Evolutionary conservation across 2,329 filamentous ascomycete species (phyloP).

Genomic region (Bipolaris oryzae): DNA sequence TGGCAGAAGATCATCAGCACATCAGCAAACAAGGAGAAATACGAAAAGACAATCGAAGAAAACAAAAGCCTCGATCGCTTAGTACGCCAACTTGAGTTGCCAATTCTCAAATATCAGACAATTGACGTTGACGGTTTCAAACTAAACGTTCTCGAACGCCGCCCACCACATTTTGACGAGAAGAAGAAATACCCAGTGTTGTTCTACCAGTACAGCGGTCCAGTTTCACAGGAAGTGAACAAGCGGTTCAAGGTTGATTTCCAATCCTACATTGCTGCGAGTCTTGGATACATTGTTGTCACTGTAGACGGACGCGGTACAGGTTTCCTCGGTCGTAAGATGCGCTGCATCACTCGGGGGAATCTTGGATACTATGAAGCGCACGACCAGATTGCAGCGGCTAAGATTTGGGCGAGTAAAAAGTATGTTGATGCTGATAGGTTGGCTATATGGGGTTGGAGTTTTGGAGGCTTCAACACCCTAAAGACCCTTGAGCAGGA

Average conservation of each 20-base stretch:
- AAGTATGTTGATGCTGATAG: conserved; percentile 80
- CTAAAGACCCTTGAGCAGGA: conserved; percentile 94
- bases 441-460: conserved; percentile 98
- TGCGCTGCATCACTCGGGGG: conserved; percentile 80
- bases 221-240: conserved; percentile 85
- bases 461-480: conserved; percentile 92
- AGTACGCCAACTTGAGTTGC: conserved; percentile 78
- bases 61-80: conserved; percentile 73
- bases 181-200: conserved; percentile 90
- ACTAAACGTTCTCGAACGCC: conserved; percentile 77
- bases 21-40: conserved; percentile 68
- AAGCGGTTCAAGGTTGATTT: conserved; percentile 86
- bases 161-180: conserved; percentile 84
- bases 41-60: conserved; percentile 75
- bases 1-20: conserved; percentile 92
- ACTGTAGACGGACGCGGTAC: conserved; percentile 94
- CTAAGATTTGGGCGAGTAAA: conserved; percentile 80
- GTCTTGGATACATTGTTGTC: conserved; percentile 88
- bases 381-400: conserved; percentile 87
- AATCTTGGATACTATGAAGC: conserved; percentile 86
- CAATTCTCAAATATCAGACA: conserved; percentile 80
- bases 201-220: conserved; percentile 93
- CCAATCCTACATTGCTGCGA: conserved; percentile 84
- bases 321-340: conserved; percentile 83
- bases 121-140: conserved; percentile 82